Evolutionary conservation across 106 monocot species (phyloP).

Genomic region (Dendrobium chrysotoxum): DNA sequence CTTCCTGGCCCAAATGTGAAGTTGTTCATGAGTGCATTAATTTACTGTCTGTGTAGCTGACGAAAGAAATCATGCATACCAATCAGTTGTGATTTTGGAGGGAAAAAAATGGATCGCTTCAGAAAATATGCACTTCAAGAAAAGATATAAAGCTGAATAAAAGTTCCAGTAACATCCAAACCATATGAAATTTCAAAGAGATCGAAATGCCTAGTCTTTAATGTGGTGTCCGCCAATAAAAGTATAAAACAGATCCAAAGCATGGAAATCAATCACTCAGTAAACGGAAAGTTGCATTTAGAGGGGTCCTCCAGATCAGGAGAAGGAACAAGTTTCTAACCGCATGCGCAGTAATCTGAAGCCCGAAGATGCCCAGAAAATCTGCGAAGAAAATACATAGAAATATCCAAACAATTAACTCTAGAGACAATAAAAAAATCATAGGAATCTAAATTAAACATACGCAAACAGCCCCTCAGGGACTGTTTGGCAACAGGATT

Average conservation of each 20-base stretch:
- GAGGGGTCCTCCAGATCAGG: not conserved
- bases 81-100: not conserved
- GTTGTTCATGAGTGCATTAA: conserved; percentile 52
- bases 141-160: not conserved
- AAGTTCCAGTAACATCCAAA: not conserved
- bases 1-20: conserved; percentile 55
- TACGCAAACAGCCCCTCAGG: not conserved
- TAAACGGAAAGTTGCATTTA: not conserved
- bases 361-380: not conserved
- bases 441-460: not conserved
- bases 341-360: not conserved
- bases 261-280: not conserved
- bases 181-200: not conserved
- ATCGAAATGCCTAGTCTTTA: not conserved
- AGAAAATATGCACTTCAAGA: not conserved
- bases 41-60: conserved; percentile 4
- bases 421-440: not conserved
- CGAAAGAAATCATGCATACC: conserved; percentile 1
- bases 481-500: too few species aligned
- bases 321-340: not conserved
- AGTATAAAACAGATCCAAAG: not conserved
- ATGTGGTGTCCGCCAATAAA: too few species aligned
- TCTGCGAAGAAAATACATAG: not conserved
- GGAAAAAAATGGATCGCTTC: not conserved
- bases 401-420: not conserved